Percentiles rank a stretch among this genome's conserved stretches.
Conservation (phyloP, 148 eudicot species). For the Nyssa sinensis region DNA sequence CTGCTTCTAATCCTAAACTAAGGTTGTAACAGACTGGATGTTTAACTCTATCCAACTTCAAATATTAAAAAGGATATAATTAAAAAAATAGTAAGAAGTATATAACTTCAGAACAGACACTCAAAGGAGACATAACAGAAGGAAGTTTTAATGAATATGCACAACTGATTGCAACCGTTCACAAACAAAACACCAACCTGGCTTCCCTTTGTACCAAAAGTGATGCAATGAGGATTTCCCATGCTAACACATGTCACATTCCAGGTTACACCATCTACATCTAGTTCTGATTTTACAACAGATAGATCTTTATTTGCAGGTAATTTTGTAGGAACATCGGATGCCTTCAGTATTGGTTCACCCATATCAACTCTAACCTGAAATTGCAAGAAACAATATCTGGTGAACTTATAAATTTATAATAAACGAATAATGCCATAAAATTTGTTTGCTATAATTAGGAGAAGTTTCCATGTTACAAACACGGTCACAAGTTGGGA, state of each 20-base stretch:
- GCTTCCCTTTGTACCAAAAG: conserved; percentile 64
- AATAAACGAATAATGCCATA: not conserved
- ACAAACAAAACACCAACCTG: conserved; percentile 45
- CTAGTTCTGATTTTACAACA: conserved; percentile 67
- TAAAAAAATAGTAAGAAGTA: not conserved
- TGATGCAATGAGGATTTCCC: conserved; percentile 99
- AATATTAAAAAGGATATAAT: not conserved
- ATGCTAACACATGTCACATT: conserved; percentile 95
- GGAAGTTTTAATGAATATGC: not conserved
- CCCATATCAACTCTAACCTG: conserved; percentile 99
- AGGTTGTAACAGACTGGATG: not conserved
- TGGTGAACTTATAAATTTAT: conserved; percentile 2
- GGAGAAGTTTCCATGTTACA: not conserved
- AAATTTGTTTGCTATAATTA: conserved; percentile 1
- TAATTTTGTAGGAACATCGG: conserved; percentile 74
- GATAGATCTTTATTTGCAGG: conserved; percentile 64
- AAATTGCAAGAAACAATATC: conserved; percentile 20
- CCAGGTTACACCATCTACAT: conserved; percentile 82
- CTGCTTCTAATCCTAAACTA: not conserved
- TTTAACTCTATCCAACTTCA: not conserved
- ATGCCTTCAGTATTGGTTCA: conserved; percentile 75
- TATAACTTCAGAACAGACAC: not conserved
- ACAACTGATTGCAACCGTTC: not conserved
- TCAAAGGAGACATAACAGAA: not conserved
- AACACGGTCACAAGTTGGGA: not conserved